Evolutionary conservation across 192 early-diverging fungal species (phyloP).

Genomic region (Umbelopsis ramanniana): DNA sequence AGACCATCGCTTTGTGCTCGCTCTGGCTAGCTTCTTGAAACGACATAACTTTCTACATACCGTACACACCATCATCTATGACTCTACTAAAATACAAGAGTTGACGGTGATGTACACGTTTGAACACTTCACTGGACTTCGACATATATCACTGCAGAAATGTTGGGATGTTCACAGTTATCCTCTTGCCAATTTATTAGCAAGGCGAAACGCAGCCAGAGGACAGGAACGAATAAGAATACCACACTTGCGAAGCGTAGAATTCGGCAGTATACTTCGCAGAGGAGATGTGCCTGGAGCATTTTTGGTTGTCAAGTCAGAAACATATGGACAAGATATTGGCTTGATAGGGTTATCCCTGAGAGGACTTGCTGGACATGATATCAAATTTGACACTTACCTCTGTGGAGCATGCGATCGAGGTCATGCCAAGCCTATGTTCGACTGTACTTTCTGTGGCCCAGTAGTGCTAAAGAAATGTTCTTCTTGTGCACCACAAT

Average conservation of each 20-base stretch:
- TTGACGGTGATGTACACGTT: slow-evolving; percentile 25
- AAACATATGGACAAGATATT: slow-evolving; percentile 25
- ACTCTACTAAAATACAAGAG: slow-evolving; percentile 24
- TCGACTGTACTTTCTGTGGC: slow-evolving; percentile 28
- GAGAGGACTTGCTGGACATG: slow-evolving; percentile 26
- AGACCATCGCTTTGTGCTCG: slow-evolving; percentile 19
- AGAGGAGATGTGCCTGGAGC: slow-evolving; percentile 23
- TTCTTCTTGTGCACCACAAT: slow-evolving; percentile 23
- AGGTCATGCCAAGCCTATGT: slow-evolving; percentile 20
- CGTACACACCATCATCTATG: slow-evolving; percentile 17
- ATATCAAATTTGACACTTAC: slow-evolving; percentile 29
- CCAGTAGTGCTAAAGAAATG: slow-evolving; percentile 13
- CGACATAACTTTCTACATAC: background rate
- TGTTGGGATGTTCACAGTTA: slow-evolving; percentile 23
- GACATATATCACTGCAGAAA: slow-evolving; percentile 8
- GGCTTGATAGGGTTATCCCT: slow-evolving; percentile 23
- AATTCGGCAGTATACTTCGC: slow-evolving; percentile 16
- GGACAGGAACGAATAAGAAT: slow-evolving; percentile 11
- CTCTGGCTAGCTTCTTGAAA: slow-evolving; percentile 12
- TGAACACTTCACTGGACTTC: slow-evolving; percentile 19
- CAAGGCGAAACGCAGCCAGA: background rate
- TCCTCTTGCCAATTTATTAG: slow-evolving; percentile 23
- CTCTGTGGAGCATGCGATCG: slow-evolving; percentile 21
- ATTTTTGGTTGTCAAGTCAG: slow-evolving; percentile 8
- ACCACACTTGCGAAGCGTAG: slow-evolving; percentile 11